A percentile compares a stretch with the other conserved stretches of the same genome.
Evolutionary conservation across 1,284 basidiomycete genomes (phyloP).

Genomic region (Anthracocystis panici-leucophaei): DNA sequence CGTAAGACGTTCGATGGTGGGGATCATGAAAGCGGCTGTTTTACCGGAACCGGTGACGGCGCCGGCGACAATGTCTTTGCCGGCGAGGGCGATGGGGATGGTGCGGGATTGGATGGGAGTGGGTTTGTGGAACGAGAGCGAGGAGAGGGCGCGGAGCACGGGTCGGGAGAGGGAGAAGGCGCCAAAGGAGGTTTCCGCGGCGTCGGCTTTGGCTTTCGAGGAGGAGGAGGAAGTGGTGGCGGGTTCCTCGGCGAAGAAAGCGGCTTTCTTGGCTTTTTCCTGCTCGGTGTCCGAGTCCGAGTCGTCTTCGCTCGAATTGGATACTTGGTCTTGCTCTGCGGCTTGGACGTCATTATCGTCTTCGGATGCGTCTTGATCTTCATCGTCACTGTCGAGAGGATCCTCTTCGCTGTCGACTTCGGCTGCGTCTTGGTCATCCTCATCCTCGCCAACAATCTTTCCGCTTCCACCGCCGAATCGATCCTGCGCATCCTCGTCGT

Average conservation of each 20-base stretch:
- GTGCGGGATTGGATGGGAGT: slow-evolving; percentile 98
- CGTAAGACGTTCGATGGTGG: slow-evolving; percentile 94
- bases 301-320: slow-evolving; percentile 41
- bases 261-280: slow-evolving; percentile 63
- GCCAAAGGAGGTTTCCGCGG: slow-evolving; percentile 75
- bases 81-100: slow-evolving; percentile 96
- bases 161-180: slow-evolving; percentile 90
- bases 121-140: slow-evolving; percentile 83
- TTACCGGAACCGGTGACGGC: slow-evolving; percentile 96
- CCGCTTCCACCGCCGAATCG: slow-evolving; percentile 59
- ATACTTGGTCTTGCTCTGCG: slow-evolving; percentile 23
- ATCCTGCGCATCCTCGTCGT: slow-evolving; percentile 71
- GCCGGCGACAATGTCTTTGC: slow-evolving; percentile 95
- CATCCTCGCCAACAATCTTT: slow-evolving; percentile 62
- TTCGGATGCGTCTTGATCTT: slow-evolving; percentile 21
- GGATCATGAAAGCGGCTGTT: slow-evolving; percentile 98
- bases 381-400: slow-evolving; percentile 25
- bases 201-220: slow-evolving; percentile 17
- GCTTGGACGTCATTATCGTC: slow-evolving; percentile 65
- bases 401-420: slow-evolving; percentile 55
- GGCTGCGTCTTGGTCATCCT: slow-evolving; percentile 67
- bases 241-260: slow-evolving; percentile 64
- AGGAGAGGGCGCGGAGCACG: slow-evolving; percentile 84
- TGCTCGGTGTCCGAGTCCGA: slow-evolving; percentile 56
- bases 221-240: slow-evolving; percentile 12